phyloP scores from a whole-genome alignment of 1,284 basidiomycete genomes.

The Leccinum solheimii region DNA sequence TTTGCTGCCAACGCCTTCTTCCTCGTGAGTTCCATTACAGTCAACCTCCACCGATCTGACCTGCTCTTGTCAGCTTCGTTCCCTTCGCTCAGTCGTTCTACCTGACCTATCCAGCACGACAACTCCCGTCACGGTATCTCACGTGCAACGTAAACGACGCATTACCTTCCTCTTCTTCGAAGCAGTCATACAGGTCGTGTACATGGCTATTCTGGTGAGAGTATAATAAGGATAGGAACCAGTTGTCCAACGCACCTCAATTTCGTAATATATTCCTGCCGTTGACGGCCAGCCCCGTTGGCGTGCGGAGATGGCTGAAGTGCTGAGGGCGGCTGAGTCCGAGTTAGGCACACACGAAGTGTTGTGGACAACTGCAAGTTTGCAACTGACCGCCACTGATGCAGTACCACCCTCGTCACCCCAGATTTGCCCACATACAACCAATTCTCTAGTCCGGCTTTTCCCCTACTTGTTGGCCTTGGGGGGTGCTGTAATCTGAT shows the following conservation, averaged over 20 bases:
- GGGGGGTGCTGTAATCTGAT: no score
- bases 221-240: slow-evolving; percentile 36
- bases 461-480: no score
- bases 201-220: slow-evolving; percentile 77
- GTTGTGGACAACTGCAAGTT: not conserved
- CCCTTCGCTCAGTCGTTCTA: slow-evolving; percentile 87
- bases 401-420: not conserved
- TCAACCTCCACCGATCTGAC: not conserved
- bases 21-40: slow-evolving; percentile 57
- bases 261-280: not conserved
- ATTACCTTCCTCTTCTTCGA: slow-evolving; percentile 83
- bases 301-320: no score
- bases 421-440: not conserved
- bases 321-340: no score
- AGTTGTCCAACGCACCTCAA: not conserved
- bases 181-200: slow-evolving; percentile 76
- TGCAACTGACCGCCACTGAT: not conserved
- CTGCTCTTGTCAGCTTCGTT: slow-evolving; percentile 65
- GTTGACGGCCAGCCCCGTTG: not conserved
- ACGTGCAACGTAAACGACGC: slow-evolving; percentile 76
- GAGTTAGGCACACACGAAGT: not conserved
- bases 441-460: not conserved
- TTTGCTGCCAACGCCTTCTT: slow-evolving; percentile 94
- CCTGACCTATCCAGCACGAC: slow-evolving; percentile 49
- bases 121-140: slow-evolving; percentile 65